A percentile compares a stretch with the other conserved stretches of the same genome.
Conservation (phyloP, 2,329 filamentous ascomycete genomes). For the Acrodontium crateriforme region DNA sequence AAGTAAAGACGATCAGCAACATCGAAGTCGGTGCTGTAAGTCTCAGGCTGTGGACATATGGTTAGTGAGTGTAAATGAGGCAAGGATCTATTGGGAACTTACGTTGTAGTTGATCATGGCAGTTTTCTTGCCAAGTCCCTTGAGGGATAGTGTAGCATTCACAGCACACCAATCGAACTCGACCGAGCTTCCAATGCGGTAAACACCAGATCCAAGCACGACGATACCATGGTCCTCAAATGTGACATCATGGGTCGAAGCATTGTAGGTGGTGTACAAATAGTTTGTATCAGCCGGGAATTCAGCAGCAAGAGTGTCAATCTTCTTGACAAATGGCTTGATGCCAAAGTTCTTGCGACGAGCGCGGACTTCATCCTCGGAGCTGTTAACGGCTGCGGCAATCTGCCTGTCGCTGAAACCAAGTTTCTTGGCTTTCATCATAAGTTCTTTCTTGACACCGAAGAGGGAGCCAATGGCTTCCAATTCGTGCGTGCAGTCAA, state of each 20-base stretch:
- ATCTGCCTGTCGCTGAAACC: constrained; percentile 98
- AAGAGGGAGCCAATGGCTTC: constrained; percentile 71
- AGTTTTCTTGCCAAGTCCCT: constrained; percentile 86
- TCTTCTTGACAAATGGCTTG: constrained; percentile 93
- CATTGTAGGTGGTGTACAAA: constrained; percentile 96
- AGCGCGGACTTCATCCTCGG: constrained; percentile 80
- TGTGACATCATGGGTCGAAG: constrained; percentile 77
- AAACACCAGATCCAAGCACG: constrained; percentile 86
- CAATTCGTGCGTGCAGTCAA: constrained; percentile 76
- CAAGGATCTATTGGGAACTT: too few relatives aligned
- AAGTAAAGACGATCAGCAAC: constrained; percentile 88
- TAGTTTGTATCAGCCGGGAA: constrained; percentile 94
- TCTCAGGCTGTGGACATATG: too few relatives aligned
- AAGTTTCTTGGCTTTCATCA: constrained; percentile 89
- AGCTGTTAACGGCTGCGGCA: constrained; percentile 66
- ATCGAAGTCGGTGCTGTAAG: constrained; percentile 72
- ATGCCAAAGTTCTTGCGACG: constrained; percentile 76
- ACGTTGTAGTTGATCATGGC: constrained; percentile 93
- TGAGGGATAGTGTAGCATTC: constrained; percentile 70
- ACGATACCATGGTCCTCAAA: constrained; percentile 88
- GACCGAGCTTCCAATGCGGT: constrained; percentile 92
- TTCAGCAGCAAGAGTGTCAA: constrained; percentile 92
- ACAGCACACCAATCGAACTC: constrained; percentile 99
- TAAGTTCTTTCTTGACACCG: constrained; percentile 73
- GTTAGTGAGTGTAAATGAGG: too few relatives aligned